Evolutionary conservation across 2,329 filamentous ascomycete species (phyloP).

Genomic region (Pseudocercospora fijiensis): DNA sequence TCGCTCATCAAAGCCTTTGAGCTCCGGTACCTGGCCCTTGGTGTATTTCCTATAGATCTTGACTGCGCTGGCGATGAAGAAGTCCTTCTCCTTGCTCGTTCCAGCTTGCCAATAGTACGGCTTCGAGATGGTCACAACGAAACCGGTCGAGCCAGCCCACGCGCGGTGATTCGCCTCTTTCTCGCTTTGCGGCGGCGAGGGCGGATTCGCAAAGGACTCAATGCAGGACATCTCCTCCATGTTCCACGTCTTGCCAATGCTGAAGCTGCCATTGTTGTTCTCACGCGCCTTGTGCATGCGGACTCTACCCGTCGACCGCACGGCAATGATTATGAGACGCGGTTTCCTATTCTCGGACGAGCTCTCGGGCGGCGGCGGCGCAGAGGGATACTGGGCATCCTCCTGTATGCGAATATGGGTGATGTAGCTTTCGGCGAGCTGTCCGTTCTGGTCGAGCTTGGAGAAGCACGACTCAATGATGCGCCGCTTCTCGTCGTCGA

Average conservation of each 20-base stretch:
- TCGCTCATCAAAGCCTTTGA: constrained; percentile 77
- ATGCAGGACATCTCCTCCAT: constrained; percentile 84
- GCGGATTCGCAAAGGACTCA: constrained; percentile 68
- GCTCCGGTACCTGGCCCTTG: constrained; percentile 73
- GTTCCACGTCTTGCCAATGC: constrained; percentile 97
- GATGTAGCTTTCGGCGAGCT: constrained; percentile 89
- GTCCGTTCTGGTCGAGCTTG: constrained; percentile 84
- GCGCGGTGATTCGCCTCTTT: constrained; percentile 62
- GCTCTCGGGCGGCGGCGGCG: constrained; percentile 79
- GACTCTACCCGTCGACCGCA: constrained; percentile 86
- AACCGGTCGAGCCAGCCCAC: constrained; percentile 82
- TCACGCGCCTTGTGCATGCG: constrained; percentile 96
- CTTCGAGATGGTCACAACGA: constrained; percentile 84
- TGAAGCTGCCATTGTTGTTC: constrained; percentile 90
- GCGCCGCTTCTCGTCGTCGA: constrained; percentile 93
- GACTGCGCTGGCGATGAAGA: constrained; percentile 92
- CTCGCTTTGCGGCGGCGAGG: constrained; percentile 50
- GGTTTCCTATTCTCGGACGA: constrained; percentile 75
- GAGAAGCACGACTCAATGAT: constrained; percentile 94
- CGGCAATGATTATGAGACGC: constrained; percentile 87
- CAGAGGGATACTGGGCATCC: constrained; percentile 77
- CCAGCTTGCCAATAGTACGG: constrained; percentile 97
- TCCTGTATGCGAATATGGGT: constrained; percentile 92
- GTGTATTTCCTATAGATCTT: constrained; percentile 98
- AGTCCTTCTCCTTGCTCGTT: constrained; percentile 94